Evolutionary conservation across 2,329 filamentous ascomycete genomes (phyloP), one percentile per base, ranked within the genome.

Genomic region (Leptographium wingfieldii): DNA sequence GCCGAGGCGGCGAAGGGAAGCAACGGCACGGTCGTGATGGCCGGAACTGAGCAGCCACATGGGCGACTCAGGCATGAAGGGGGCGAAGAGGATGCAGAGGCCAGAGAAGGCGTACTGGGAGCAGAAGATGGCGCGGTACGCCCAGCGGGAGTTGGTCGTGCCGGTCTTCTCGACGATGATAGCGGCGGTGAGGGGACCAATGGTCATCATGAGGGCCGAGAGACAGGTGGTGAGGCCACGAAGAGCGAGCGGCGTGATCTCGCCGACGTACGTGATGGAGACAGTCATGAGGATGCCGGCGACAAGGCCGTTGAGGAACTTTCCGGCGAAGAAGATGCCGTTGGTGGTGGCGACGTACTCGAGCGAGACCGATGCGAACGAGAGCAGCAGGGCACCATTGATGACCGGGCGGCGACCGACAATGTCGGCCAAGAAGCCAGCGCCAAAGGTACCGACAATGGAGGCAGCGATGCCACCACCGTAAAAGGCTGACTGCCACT

Each of bases 401-500:
- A 72, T 62, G 3, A 69, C 67, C 52, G 65, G 61, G 53, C 67
- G 67, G 38, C 71, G 68, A 19, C 72, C 71, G 35, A 73, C 64
- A 60, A 64, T 66, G 60, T 73, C 72, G 25, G 71, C 70, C 3
- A 73, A 35, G 59, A 68, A 66, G 29, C 68, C 70, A 38, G 66
- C 68, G 25, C 65, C 65, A 12, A 73, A 64, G 9, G 68, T 68
- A 19, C 69, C 70, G 16, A 71, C 59, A 43, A 72, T 65, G 22
- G 48, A 49, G 14, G 59, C 59, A 0, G 72, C 72, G 9, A 72
- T 67, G 1, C 71, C 69, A 0, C 65, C 73, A n/a, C 71, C 72
- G 60, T 66, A 67, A 56, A 73, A 73, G 2, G 72, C 73, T 14
- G 68, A 68, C 61, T 75, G 72, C 73, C 73, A 75, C 22, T 64